Evolutionary conservation across 176 grass and related monocot genomes (phyloP), one percentile per base, ranked within the genome.

Genomic region (Aegilops sharonensis): DNA sequence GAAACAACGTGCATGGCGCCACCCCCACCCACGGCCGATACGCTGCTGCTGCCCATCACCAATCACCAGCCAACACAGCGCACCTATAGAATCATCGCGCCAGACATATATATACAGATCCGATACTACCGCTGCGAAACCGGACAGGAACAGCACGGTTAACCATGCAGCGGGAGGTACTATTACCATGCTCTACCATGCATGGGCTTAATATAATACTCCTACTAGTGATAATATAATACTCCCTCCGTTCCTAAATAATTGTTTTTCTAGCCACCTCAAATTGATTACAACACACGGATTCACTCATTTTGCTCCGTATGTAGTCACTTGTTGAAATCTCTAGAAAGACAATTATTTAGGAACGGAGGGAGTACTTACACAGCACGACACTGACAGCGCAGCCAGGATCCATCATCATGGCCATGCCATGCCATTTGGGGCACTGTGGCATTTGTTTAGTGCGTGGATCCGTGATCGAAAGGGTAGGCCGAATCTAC

Each of bases 1-100:
- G 84, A 80, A 85, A 84, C 78, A 81, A 88, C 25, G 70, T 91
- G 78, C 82, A 88, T 91, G 83, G 72, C 81, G 64, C 64, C 86
- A 52, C 47, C 47, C 47, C 47, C 47, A 14, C 48, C 48, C 48
- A 82, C 48, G 64, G 72, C 5, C 40, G 40, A 75, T 75, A 63
- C 42, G 42, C 42, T 43, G 42, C 40, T 11, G 40, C 42, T 11
- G 10, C 42, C 42, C 3, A 43, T 11, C 42, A 43, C 42, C 42
- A 43, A 43, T 43, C 42, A 43, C 78, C 48, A 69, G 69, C 78
- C 35, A 62, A 57, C 68, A 61, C 37, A 57, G 34, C 71, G 85
- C 21, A 69, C 18, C 47, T 9, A 40, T 45, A 67, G 75, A 79
- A 79, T 80, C 74, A 25, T 54, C 2, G 6, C 23, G 14, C 43